These are phyloP conservation scores for Larix kaempferi DNA, from an alignment of 75 land plant species.

Conservation along the genomic window DNA sequence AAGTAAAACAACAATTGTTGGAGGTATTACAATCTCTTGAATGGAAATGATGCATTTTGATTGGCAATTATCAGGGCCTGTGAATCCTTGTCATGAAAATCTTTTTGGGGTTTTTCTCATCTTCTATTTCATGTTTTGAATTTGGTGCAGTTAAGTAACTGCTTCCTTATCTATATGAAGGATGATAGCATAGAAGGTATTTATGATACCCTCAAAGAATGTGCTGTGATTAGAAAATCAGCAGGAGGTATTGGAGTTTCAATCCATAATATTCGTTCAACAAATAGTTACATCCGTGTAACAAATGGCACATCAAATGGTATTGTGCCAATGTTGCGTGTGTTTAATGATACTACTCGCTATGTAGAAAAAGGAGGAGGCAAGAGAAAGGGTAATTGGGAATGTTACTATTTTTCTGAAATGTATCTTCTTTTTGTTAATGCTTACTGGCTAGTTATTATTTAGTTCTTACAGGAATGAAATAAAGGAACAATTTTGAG, in stretches of 20 bases:
- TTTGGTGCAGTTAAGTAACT: conserved; percentile 39
- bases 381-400: conserved; percentile 41
- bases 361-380: conserved; percentile 57
- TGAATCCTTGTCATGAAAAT: no score
- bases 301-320: conserved; percentile 56
- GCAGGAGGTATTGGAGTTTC: conserved; percentile 53
- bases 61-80: background rate
- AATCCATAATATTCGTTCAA: conserved; percentile 39
- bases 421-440: background rate
- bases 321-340: conserved; percentile 48
- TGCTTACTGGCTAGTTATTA: background rate
- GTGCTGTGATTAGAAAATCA: conserved; percentile 52
- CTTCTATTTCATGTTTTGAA: background rate
- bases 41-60: background rate
- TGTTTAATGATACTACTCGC: conserved; percentile 54
- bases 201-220: conserved; percentile 48
- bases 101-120: no score
- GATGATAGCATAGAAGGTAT: conserved; percentile 54
- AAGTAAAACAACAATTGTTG: background rate
- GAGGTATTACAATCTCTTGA: background rate
- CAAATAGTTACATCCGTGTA: conserved; percentile 45
- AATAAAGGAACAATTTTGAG: background rate
- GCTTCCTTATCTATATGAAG: conserved; percentile 54
- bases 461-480: no score
- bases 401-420: background rate